Evolutionary conservation across 1,284 basidiomycete species (phyloP).

Genomic region (Thecaphora frezii): DNA sequence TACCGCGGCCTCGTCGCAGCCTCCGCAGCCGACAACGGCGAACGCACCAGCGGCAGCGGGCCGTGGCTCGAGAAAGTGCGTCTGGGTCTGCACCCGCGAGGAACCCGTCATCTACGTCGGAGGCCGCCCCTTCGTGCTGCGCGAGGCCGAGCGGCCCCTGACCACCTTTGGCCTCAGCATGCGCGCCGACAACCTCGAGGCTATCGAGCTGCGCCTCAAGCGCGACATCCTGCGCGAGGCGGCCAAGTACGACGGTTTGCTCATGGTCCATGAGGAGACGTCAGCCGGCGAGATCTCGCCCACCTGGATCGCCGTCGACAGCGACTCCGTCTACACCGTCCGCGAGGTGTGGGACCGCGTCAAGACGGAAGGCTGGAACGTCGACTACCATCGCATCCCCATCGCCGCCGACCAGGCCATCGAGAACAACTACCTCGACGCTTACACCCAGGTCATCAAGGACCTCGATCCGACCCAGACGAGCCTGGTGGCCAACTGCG

Average conservation of each 20-base stretch:
- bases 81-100: slow-evolving; percentile 65
- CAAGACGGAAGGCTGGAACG: slow-evolving; percentile 80
- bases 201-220: slow-evolving; percentile 82
- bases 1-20: too few relatives aligned
- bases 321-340: slow-evolving; percentile 79
- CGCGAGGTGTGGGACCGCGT: slow-evolving; percentile 74
- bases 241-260: slow-evolving; percentile 79
- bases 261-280: slow-evolving; percentile 86
- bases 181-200: slow-evolving; percentile 90
- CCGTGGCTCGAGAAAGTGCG: slow-evolving; percentile 43
- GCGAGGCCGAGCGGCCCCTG: slow-evolving; percentile 83
- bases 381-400: slow-evolving; percentile 73
- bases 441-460: slow-evolving; percentile 81
- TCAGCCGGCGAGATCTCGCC: slow-evolving; percentile 64
- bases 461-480: slow-evolving; percentile 78
- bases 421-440: slow-evolving; percentile 69
- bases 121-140: slow-evolving; percentile 89
- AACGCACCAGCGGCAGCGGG: too few relatives aligned
- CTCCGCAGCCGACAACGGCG: too few relatives aligned
- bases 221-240: slow-evolving; percentile 91
- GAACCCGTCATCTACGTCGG: slow-evolving; percentile 97
- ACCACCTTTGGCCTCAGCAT: slow-evolving; percentile 81
- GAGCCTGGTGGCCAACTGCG: slow-evolving; percentile 91
- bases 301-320: slow-evolving; percentile 92
- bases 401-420: slow-evolving; percentile 67